These are phyloP conservation scores for Neolentinus lepideus DNA, from an alignment of 1,284 basidiomycete species.

Conservation along the genomic window DNA sequence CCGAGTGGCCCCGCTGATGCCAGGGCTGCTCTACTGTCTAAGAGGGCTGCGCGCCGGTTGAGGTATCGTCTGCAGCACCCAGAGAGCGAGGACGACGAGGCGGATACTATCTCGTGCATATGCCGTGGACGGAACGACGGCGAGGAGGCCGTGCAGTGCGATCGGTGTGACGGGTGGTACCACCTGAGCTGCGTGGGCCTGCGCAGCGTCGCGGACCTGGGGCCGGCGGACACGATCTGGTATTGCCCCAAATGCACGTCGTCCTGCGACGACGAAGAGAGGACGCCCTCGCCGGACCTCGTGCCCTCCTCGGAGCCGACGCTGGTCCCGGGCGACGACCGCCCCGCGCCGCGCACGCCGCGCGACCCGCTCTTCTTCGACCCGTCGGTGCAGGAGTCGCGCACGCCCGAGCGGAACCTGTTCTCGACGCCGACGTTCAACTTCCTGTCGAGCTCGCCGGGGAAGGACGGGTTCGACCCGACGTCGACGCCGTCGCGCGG, in stretches of 20 bases:
- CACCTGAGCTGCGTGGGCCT: slow-evolving; percentile 72
- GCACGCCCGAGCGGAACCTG: slow-evolving; percentile 14
- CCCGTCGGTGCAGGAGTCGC: slow-evolving; percentile 42
- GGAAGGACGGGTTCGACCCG: slow-evolving; percentile 8
- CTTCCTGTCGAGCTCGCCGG: slow-evolving; percentile 4
- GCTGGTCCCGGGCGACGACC: slow-evolving; percentile 54
- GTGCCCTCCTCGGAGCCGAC: slow-evolving; percentile 42
- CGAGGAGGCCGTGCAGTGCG: slow-evolving; percentile 68
- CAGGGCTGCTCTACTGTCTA: slow-evolving; percentile 59
- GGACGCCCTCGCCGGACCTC: slow-evolving; percentile 25
- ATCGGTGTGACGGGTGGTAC: slow-evolving; percentile 69
- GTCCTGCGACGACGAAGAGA: slow-evolving; percentile 18
- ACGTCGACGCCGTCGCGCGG: slow-evolving; percentile 4
- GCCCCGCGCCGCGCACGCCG: slow-evolving; percentile 23
- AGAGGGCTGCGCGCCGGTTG: slow-evolving; percentile 54
- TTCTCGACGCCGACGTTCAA: slow-evolving; percentile 40
- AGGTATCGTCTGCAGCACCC: slow-evolving; percentile 32
- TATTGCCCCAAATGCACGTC: slow-evolving; percentile 52
- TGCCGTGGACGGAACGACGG: slow-evolving; percentile 61
- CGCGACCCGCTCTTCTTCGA: slow-evolving; percentile 53
- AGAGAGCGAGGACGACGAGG: slow-evolving; percentile 25
- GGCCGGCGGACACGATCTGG: slow-evolving; percentile 69
- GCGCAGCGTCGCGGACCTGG: slow-evolving; percentile 50
- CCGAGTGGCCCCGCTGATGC: slow-evolving; percentile 69
- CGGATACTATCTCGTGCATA: slow-evolving; percentile 51